Evolutionary conservation across 495 filamentous ascomycete genomes (phyloP), one percentile per base, ranked within the genome.

Genomic region (Ascobolus immersus): DNA sequence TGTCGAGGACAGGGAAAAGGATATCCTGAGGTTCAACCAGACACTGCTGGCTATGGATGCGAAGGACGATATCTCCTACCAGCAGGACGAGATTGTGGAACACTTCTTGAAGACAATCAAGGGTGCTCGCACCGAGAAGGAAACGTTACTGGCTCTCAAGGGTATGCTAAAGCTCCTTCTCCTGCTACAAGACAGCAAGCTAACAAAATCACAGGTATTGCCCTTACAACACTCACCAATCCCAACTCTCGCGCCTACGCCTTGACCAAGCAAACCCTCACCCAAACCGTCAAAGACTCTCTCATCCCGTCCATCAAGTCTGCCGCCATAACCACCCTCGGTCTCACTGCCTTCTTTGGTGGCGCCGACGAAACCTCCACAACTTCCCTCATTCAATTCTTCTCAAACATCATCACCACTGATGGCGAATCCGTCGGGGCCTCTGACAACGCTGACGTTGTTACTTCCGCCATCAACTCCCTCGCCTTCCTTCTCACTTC

Each of bases 401-500:
- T 92, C 19, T 56, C 92, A 12, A 81, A 90, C 39, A 80, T 93
- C 22, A 57, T 86, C 29, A 70, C 78, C 28, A 81, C 73, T 13
- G 82, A 96, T 40, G 86, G 86, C 1, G 57, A 69, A 24, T 64
- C 59, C 1, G 62, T 90, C 17, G 67, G 64, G 6, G 84, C 84
- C 5, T 55, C 57, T 8, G 82, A 93, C 42, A 73, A 69, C 39
- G 65, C 62, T 1, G 61, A 56, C 7, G 69, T 81, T n/a, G 82
- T 96, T 11, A 61, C 67, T 2, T 79, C 84, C 0, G 81, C 84
- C 2, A 60, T 89, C 4, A 69, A 78, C 43, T 73, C 76, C 40
- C 93, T 81, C 81, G 82, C 78, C 8, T 77, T 80, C 41, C 60
- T 91, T 7, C 77, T 73, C 8, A 89, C 76, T 7, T 67, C 74